Base-by-base conservation (phyloP, 305 asterid species). In the Fraxinus platypoda region DNA sequence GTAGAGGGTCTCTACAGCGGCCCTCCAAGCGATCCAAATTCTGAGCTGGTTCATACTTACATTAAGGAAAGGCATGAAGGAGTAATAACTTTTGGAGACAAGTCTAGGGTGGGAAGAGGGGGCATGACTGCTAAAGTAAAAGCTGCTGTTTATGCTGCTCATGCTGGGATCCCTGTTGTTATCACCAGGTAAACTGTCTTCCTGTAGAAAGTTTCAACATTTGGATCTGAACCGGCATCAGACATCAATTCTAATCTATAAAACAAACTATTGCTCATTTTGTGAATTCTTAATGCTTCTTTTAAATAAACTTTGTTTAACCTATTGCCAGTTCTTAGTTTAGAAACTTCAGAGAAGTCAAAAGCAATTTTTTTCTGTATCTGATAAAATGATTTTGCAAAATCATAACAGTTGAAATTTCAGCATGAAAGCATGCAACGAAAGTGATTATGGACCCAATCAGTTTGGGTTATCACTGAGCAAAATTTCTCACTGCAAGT, bases 71-170 rank as follows among this genome's bases (percentile, higher is more conserved):
- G 64, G 83, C 95, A 94, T 13, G 98, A 94, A 83, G 88, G 89
- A 49, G 78, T 78, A 52, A 91, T 97, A 82, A 97, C 99, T 75
- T 97, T 94, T 83, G 99, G 99, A 57, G 97, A 97, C 90, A 97
- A 97, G 90, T 94, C 99, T 34, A 89, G 99, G 84, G 94, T 97
- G 66, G 99, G 99, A 88, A 91, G 99, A 89, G 99, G 99, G 35
- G 99, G 99, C 12, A 97, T 97, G 99, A 94, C 98, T 26, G 98
- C 99, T 52, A 94, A 97, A 90, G 99, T 97, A 38, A 97, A 97
- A 89, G 97, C 99, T 90, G 98, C 99, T 79, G 94, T 90, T 76
- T 89, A 93, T 86, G 97, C 99, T 81, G 95, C 99, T 75, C 82
- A 88, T 85, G 98, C 97, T 70, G 98, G 97, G 62, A 89, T 92